Conservation (phyloP, 2,329 filamentous ascomycete species). For the Claviceps monticola region DNA sequence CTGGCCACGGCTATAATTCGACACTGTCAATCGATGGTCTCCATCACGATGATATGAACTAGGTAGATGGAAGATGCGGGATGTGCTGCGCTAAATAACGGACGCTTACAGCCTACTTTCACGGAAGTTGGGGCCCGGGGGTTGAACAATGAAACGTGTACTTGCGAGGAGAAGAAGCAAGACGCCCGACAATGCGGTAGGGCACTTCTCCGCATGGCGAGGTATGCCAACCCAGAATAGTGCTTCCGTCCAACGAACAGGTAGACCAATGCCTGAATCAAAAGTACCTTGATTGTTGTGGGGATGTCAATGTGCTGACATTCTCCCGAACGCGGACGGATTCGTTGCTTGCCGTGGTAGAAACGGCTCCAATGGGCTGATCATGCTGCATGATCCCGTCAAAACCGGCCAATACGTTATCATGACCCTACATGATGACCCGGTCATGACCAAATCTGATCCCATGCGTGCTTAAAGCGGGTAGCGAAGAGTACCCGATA, state of each 20-base stretch:
- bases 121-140: too few species aligned
- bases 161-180: too few species aligned
- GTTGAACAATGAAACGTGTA: too few species aligned
- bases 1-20: too few species aligned
- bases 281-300: too few species aligned
- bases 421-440: neutral
- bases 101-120: too few species aligned
- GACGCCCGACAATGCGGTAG: neutral
- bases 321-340: neutral
- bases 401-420: neutral
- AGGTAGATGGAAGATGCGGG: too few species aligned
- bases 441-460: neutral
- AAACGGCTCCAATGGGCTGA: neutral
- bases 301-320: too few species aligned
- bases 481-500: too few species aligned
- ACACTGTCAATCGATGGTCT: too few species aligned
- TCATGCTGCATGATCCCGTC: neutral
- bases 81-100: too few species aligned
- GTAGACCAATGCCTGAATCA: neutral
- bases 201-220: neutral
- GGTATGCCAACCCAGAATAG: neutral
- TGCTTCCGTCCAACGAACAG: neutral
- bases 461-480: neutral
- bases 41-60: too few species aligned
- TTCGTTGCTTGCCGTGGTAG: neutral